Conservation (phyloP, 2,329 filamentous ascomycete species). For the Volutella citrinella region DNA sequence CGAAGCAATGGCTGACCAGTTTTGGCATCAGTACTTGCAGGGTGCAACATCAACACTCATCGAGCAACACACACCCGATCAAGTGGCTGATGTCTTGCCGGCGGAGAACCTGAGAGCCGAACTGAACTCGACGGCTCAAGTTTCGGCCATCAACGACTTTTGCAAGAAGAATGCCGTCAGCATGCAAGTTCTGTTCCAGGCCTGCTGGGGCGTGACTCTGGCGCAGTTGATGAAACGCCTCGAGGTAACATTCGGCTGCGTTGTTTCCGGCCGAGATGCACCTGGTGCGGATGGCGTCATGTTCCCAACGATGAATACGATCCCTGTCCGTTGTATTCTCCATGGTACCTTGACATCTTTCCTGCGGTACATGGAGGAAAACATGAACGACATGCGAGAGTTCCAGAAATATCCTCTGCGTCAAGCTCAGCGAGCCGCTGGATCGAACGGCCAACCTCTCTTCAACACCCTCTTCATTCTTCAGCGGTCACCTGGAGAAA, state of each 20-base stretch:
- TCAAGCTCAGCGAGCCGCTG: conserved; percentile 52
- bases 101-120: conserved; percentile 13
- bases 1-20: conserved; percentile 37
- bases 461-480: conserved; percentile 59
- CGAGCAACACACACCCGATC: too few species aligned
- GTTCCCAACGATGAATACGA: conserved; percentile 92
- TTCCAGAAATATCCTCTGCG: conserved; percentile 77
- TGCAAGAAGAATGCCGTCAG: conserved; percentile 68
- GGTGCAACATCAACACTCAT: conserved; percentile 41
- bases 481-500: conserved; percentile 35
- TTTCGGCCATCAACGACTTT: conserved; percentile 41
- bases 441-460: conserved; percentile 34
- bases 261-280: conserved; percentile 80
- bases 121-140: not conserved
- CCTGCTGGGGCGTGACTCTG: conserved; percentile 71
- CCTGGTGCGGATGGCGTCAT: conserved; percentile 64
- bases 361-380: conserved; percentile 70
- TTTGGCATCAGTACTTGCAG: conserved; percentile 70
- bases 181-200: conserved; percentile 72
- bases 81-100: not conserved
- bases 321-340: conserved; percentile 69
- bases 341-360: conserved; percentile 66
- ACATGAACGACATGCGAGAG: conserved; percentile 61
- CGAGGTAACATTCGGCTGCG: conserved; percentile 78
- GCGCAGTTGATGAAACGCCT: conserved; percentile 60